A percentile compares a stretch with the other conserved stretches of the same genome.
phyloP scores from a whole-genome alignment of 495 filamentous ascomycete species.

The Annulohypoxylon stygium region DNA sequence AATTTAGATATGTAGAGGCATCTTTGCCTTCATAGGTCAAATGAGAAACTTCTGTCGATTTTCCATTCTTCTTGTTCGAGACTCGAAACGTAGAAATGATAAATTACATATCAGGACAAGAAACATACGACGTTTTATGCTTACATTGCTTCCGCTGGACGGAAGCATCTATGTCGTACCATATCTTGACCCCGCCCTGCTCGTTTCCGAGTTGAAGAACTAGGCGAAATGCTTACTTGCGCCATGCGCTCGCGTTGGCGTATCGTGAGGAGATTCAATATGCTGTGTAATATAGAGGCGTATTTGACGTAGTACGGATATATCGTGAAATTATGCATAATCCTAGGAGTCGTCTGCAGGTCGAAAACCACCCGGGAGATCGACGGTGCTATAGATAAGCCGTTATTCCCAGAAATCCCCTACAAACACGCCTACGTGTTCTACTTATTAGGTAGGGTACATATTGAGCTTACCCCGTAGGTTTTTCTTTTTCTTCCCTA shows the following conservation, averaged over 20 bases:
- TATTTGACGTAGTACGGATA: not conserved
- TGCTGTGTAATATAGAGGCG: slow-evolving; percentile 10
- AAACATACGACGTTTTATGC: not conserved
- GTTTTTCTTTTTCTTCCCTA: not conserved
- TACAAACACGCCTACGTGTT: not conserved
- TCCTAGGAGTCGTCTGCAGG: slow-evolving; percentile 16
- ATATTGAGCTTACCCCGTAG: not conserved
- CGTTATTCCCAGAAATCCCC: not conserved
- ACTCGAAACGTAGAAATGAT: not conserved
- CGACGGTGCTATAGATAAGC: not conserved
- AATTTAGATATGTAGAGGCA: slow-evolving; percentile 16
- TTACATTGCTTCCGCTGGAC: not conserved
- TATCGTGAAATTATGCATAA: not conserved
- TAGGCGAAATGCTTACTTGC: slow-evolving; percentile 20
- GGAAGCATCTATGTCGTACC: not conserved
- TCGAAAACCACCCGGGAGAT: slow-evolving; percentile 29
- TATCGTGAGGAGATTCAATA: not conserved
- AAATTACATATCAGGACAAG: not conserved
- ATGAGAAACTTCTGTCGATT: slow-evolving; percentile 8
- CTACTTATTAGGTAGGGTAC: not conserved
- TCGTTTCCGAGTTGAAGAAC: not conserved
- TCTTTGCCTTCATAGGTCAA: slow-evolving; percentile 2
- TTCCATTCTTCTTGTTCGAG: not conserved
- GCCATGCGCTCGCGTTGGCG: slow-evolving; percentile 5
- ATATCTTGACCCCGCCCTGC: slow-evolving; percentile 14